Base-by-base conservation (phyloP, 345 rosid genomes). In the Jatropha curcas region DNA sequence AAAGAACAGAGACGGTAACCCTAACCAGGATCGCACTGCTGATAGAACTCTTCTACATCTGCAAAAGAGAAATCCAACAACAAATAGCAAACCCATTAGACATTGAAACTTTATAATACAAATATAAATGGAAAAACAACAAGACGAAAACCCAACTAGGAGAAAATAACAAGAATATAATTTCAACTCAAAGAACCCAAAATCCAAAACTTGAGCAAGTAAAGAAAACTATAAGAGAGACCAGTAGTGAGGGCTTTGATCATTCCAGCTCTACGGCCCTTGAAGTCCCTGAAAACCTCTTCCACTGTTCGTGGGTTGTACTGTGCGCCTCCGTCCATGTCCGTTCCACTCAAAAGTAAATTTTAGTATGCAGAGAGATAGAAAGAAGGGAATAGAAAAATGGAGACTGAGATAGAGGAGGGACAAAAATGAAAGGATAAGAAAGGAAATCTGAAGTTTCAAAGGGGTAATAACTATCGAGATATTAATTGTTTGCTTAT, bases 1-100 rank as follows among this genome's bases (percentile, higher is more conserved):
- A 20, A 60, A 33, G 41, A 9, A 39, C 30, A 51, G 37, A 31
- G 11, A 56, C 11, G 66, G 53, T 81, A 81, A 73, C 57, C 72
- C 93, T 81, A 80, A 92, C 97, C 96, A 76, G 97, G 97, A 76
- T 90, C 90, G 64, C 94, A 88, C 84, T 88, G 92, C 67, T 84
- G 88, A 69, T 76, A 87, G 67, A 92, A 92, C 11, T 84, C 89
- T 60, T 77, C 79, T 34, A 81, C 96, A 81, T 92, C 97, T 92
- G 92, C 81, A 74, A 77, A 34, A 27, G 60, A 20, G 14, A 37
- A 41, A 41, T 41, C 11, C 45, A 41, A 14, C 20, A 67, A 11
- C 35, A 59, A 51, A 19, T 53, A 37, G 28, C 24, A 1, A 17
- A 68, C 24, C 14, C 59, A 48, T 35, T 43, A 37, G 56, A 30